Percentiles rank a stretch among this genome's conserved stretches.
These are phyloP conservation scores for Vaccinium vitisidaea DNA, from an alignment of 148 eudicot genomes.

Conservation along the genomic window DNA sequence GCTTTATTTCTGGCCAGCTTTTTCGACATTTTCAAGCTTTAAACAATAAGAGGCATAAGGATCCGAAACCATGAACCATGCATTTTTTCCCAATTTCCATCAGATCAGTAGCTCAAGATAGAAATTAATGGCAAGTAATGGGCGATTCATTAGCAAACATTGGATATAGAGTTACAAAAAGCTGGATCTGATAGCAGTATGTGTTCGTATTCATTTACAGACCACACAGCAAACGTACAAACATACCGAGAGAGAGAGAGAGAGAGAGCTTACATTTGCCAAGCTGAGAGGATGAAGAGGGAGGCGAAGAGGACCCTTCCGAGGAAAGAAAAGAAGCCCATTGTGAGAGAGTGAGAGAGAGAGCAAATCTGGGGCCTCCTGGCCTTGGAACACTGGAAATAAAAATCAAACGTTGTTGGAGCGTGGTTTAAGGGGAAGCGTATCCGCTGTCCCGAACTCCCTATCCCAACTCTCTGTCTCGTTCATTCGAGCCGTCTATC, in stretches of 20 bases:
- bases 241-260: neutral
- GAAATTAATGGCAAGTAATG: neutral
- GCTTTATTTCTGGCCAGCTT: neutral
- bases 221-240: neutral
- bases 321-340: conserved; percentile 57
- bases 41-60: neutral
- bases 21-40: neutral
- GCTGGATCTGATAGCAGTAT: conserved; percentile 6
- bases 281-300: conserved; percentile 63
- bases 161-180: neutral
- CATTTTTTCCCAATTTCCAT: neutral
- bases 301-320: conserved; percentile 61
- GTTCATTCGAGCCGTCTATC: too few species aligned
- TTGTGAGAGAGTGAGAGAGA: conserved; percentile 10
- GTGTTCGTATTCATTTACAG: neutral
- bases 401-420: neutral
- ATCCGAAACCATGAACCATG: neutral
- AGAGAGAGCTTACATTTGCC: conserved; percentile 35
- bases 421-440: neutral
- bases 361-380: neutral
- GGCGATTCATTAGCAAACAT: neutral
- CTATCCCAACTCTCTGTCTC: too few species aligned
- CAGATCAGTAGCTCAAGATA: neutral
- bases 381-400: neutral
- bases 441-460: too few species aligned